These are phyloP conservation scores for Leptodermis oblonga DNA, from an alignment of 257 asterid genomes.

Conservation along the genomic window DNA sequence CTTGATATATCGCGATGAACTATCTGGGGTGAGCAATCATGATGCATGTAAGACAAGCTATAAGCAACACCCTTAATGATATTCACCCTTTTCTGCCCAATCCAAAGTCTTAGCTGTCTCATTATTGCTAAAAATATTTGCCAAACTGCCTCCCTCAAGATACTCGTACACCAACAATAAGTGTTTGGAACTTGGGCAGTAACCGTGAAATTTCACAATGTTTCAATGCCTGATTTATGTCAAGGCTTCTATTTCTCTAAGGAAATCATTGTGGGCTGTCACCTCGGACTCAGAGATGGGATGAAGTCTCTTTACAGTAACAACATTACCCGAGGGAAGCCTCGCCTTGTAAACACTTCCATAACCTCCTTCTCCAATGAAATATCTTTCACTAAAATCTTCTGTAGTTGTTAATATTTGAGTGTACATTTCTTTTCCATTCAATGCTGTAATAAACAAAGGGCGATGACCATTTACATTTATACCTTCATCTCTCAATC, in stretches of 20 bases:
- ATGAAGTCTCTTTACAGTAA: slow-evolving; percentile 25
- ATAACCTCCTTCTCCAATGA: slow-evolving; percentile 21
- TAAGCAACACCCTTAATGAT: slow-evolving; percentile 30
- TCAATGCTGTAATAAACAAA: slow-evolving; percentile 16
- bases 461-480: not conserved
- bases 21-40: not conserved
- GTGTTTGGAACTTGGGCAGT: slow-evolving; percentile 26
- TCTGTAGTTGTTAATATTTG: slow-evolving; percentile 28
- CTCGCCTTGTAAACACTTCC: slow-evolving; percentile 33
- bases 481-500: not conserved
- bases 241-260: slow-evolving; percentile 5
- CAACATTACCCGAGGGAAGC: slow-evolving; percentile 25
- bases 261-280: slow-evolving; percentile 14
- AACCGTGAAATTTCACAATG: slow-evolving; percentile 36
- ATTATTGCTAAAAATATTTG: slow-evolving; percentile 12
- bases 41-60: slow-evolving; percentile 24
- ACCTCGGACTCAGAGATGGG: slow-evolving; percentile 9
- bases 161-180: slow-evolving; percentile 33
- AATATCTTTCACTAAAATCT: slow-evolving; percentile 13
- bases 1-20: slow-evolving; percentile 3
- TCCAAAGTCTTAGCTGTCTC: slow-evolving; percentile 21
- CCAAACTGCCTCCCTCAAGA: slow-evolving; percentile 30
- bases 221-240: slow-evolving; percentile 1
- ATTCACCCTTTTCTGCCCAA: slow-evolving; percentile 30
- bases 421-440: slow-evolving; percentile 29